Conservation (phyloP, 2,329 filamentous ascomycete genomes). For the Ascochyta fabae region DNA sequence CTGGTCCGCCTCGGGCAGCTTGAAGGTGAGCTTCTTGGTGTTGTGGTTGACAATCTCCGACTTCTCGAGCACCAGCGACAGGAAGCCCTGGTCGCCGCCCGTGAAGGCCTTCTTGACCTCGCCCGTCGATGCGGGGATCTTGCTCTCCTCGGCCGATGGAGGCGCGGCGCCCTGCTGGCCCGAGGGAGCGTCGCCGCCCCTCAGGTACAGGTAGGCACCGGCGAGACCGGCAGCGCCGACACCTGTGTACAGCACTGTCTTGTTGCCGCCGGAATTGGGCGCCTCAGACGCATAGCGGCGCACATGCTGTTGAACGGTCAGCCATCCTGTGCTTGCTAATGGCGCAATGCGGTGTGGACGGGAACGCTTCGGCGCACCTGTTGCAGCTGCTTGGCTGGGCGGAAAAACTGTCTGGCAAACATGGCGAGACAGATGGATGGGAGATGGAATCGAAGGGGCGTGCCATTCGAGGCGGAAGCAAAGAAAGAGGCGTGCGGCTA, state of each 20-base stretch:
- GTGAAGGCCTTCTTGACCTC: slow-evolving; percentile 66
- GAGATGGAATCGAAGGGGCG: slow-evolving; percentile 9
- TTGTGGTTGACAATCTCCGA: slow-evolving; percentile 88
- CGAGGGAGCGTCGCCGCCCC: slow-evolving; percentile 38
- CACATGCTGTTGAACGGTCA: slow-evolving; percentile 59
- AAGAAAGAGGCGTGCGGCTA: slow-evolving; percentile 5
- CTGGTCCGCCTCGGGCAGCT: slow-evolving; percentile 81
- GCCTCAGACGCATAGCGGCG: slow-evolving; percentile 75
- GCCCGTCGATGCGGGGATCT: slow-evolving; percentile 50
- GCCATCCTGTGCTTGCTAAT: slow-evolving; percentile 26
- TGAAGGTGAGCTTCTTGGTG: slow-evolving; percentile 90
- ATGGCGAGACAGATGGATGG: slow-evolving; percentile 45
- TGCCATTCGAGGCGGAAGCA: slow-evolving; percentile 17
- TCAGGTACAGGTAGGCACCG: slow-evolving; percentile 60
- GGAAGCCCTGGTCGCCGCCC: slow-evolving; percentile 88
- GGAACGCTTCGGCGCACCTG: slow-evolving; percentile 40
- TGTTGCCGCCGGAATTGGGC: slow-evolving; percentile 58
- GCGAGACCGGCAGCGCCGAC: slow-evolving; percentile 64
- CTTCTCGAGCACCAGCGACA: slow-evolving; percentile 79
- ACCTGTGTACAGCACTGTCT: slow-evolving; percentile 62
- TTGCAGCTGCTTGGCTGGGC: slow-evolving; percentile 51
- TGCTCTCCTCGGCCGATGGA: slow-evolving; percentile 46
- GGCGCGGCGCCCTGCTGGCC: slow-evolving; percentile 33
- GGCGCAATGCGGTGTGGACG: not conserved
- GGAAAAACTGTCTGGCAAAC: slow-evolving; percentile 54